A percentile compares a stretch with the other conserved stretches of the same genome.
Evolutionary conservation across 306 rosid genomes (phyloP).

Genomic region (Medicago arabica): DNA sequence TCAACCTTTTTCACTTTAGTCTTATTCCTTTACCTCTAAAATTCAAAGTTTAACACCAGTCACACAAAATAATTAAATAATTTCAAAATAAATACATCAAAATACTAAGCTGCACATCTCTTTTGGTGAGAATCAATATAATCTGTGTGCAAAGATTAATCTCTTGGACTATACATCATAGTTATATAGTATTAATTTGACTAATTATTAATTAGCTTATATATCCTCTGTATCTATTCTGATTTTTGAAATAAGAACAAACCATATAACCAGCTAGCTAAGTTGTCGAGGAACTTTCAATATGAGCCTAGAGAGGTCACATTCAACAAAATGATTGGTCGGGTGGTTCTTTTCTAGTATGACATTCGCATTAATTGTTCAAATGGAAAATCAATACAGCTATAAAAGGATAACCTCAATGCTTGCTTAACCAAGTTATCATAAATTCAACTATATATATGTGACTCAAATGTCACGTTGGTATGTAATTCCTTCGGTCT

Average conservation of each 20-base stretch:
- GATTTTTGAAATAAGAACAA: conserved; percentile 23
- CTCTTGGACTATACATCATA: neutral
- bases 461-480: neutral
- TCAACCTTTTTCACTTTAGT: conserved; percentile 42
- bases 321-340: conserved; percentile 46
- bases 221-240: neutral
- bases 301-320: conserved; percentile 42
- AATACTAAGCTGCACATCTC: too few relatives aligned
- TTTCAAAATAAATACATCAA: too few relatives aligned
- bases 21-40: neutral
- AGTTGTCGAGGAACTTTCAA: conserved; percentile 47
- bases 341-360: conserved; percentile 30
- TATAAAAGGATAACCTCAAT: conserved; percentile 20
- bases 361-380: conserved; percentile 43
- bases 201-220: neutral
- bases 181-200: neutral
- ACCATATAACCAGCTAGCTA: conserved; percentile 28
- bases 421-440: conserved; percentile 26
- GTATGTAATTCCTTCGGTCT: neutral
- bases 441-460: conserved; percentile 10
- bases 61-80: neutral
- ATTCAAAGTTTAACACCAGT: conserved; percentile 21
- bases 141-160: too few relatives aligned
- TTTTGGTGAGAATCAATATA: too few relatives aligned
- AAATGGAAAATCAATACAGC: conserved; percentile 25